Base-by-base conservation (phyloP, 1,284 basidiomycete genomes). In the Naganishia liquefaciens region DNA sequence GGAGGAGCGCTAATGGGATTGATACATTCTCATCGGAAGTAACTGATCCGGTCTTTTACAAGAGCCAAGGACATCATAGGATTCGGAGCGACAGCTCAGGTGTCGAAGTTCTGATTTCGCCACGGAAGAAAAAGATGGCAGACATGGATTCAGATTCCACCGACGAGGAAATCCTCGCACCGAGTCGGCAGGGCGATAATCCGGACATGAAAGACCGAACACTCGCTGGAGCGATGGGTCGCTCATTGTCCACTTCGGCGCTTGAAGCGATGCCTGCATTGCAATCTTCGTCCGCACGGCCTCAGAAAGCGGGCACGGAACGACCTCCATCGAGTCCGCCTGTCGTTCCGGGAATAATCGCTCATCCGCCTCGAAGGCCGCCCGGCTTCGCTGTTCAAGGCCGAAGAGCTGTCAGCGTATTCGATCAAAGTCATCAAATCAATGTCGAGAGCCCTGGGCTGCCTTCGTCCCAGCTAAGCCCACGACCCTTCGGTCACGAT, bases 41-140 rank as follows among this genome's bases (percentile, higher is more conserved):
- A 7, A 13, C 39, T 23, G 60, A 53, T 13, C 60, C 42, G 60
- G 23, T 27, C 13, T 25, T 27, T 9, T 62, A 53, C 40, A 43
- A 43, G 5, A 46, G 37, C 17, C 30, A 39, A 28, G 60, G 51
- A 33, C 50, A 62, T 37, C 30, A 27, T 9, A 37, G 50, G 30
- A 28, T 52, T 13, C 49, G 47, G n/a, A 62, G 60, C 30, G 60
- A 62, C 39, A 62, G 51, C 46, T 52, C 49, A 13, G 51, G 60
- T 1, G 42, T 52, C 7, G 60, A 62, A 62, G 49, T 62, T 10
- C 39, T 62, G 28, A 7, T 62, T 17, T 62, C 60, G 40, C 60
- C 60, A 28, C 51, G 28, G 19, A 62, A 53, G 39, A 62, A 33
- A n/a, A 33, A 37, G 19, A 50, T 37, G 5, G 46, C 46, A 42